Evolutionary conservation across 2,329 filamentous ascomycete species (phyloP), one percentile per base, ranked within the genome.

Genomic region (Aspergillus chevalieri): DNA sequence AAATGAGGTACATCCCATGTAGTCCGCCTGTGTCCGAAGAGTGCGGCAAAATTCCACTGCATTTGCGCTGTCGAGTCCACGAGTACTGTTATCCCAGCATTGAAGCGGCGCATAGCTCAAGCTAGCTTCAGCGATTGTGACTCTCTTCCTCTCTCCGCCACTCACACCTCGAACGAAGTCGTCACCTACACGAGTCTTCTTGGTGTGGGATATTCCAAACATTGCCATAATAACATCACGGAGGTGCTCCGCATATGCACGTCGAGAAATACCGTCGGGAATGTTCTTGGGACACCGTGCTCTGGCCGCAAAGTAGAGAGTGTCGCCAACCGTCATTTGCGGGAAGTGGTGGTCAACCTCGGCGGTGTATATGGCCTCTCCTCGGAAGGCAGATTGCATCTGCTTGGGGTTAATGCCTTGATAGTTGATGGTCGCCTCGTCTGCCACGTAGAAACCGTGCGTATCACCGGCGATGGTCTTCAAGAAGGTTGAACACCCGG

Each of bases 121-220:
- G 55, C 63, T 61, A 3, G 68, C 69, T 57, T 85, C 82, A 2
- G 81, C 79, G 49, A 85, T 83, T 49, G 72, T 78, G n/a, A 84
- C 80, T 66, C 81, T 75, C 65, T 84, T 84, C 24, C 79, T 67
- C 56, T 82, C 79, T 51, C 80, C 80, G 58, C 82, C 82, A 46
- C 75, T 79, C 6, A 84, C 81, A 51, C 82, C 81, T 19, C 80
- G 78, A 15, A 83, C 73, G 47, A 78, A 82, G 42, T 83, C 79
- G 54, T 82, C 69, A 43, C 70, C 70, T 8, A 73, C 73, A 62
- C 74, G 73, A 30, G 75, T 71, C 54, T 72, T 62, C 57, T 67
- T 65, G 0, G 81, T 84, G 57, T 84, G 80, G 1, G 69, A 73
- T 17, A 72, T 60, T 51, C 70, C 70, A 21, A 72, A 62, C 58